Base-by-base conservation (phyloP, 495 filamentous ascomycete species). In the Hypomontagnella monticulosa region DNA sequence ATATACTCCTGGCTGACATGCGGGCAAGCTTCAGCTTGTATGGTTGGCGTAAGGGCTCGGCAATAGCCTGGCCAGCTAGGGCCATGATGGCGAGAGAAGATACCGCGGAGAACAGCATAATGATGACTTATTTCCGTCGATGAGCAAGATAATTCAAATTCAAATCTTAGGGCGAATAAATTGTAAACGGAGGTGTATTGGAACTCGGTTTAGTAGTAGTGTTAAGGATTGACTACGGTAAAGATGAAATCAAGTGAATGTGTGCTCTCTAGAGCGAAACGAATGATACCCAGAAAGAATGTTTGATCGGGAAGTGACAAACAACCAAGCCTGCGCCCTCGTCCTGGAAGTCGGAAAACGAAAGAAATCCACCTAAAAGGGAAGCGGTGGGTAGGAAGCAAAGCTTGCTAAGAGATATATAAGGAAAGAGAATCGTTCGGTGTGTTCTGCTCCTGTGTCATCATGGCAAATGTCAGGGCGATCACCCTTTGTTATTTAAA, bases 1-100 rank as follows among this genome's bases (percentile, higher is more conserved):
- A 77, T 10, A 82, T 38, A 15, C 73, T 65, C 37, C 70, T 76
- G 55, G 72, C 50, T 1, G 80, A 77, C 71, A 79, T 79, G 64
- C 71, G 76, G 51, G 73, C 53, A 34, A 72, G 63, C 19, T 65
- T 48, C n/a, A 73, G 61, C 71, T 75, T 75, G 75, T 81, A 81
- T 7, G 79, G 79, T 67, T 67, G 61, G 40, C 46, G 64, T n/a
- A 57, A 6, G 59, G 76, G 76, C 67, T 80, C 75, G 43, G 75
- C 79, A 57, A 74, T 69, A 30, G 69, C 66, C 62, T 71, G 73
- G 56, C 74, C 71, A 49, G 73, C 77, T 57, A 80, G 67, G 57
- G 74, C 76, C 68, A 79, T 46, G 20, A 72, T 66, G 71, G 79
- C 78, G 36, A 79, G 43, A 4, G 76, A 75, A 54, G 77, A 73